phyloP scores from a whole-genome alignment of 2,329 filamentous ascomycete species.

The Phialemoniopsis sp. region DNA sequence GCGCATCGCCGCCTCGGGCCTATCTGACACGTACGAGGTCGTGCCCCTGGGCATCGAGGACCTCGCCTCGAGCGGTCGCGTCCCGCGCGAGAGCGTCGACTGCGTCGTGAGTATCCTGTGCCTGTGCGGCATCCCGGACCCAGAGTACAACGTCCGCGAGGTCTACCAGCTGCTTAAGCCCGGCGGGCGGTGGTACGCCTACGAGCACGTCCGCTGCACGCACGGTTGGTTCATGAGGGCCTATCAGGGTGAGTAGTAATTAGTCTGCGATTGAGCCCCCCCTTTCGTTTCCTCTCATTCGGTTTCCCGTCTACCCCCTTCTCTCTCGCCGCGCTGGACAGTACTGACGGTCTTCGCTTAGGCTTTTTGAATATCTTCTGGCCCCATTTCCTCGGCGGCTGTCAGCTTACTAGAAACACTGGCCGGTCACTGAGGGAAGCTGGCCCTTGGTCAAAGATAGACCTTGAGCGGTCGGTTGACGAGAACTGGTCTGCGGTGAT shows the following conservation, averaged over 20 bases:
- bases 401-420: slow-evolving; percentile 45
- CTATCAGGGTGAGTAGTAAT: slow-evolving; percentile 45
- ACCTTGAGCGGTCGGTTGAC: slow-evolving; percentile 33
- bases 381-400: slow-evolving; percentile 47
- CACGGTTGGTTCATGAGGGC: slow-evolving; percentile 30
- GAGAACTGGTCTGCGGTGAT: slow-evolving; percentile 37
- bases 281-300: background rate
- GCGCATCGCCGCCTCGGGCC: slow-evolving; percentile 44
- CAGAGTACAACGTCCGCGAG: slow-evolving; percentile 47
- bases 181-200: slow-evolving; percentile 59
- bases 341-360: too few relatives aligned
- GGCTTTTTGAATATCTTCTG: slow-evolving; percentile 48
- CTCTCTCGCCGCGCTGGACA: background rate
- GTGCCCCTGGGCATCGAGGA: slow-evolving; percentile 60
- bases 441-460: slow-evolving; percentile 45
- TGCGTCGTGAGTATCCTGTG: slow-evolving; percentile 59
- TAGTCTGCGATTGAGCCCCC: background rate
- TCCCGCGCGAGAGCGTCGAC: slow-evolving; percentile 49
- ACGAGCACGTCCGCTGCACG: slow-evolving; percentile 51
- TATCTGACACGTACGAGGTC: slow-evolving; percentile 56
- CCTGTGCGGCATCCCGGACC: slow-evolving; percentile 60
- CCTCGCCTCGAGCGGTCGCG: slow-evolving; percentile 35
- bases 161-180: slow-evolving; percentile 56
- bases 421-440: slow-evolving; percentile 39
- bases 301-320: background rate